These are phyloP conservation scores for Cladophialophora bantiana DNA, from an alignment of 2,329 filamentous ascomycete species.

Conservation along the genomic window DNA sequence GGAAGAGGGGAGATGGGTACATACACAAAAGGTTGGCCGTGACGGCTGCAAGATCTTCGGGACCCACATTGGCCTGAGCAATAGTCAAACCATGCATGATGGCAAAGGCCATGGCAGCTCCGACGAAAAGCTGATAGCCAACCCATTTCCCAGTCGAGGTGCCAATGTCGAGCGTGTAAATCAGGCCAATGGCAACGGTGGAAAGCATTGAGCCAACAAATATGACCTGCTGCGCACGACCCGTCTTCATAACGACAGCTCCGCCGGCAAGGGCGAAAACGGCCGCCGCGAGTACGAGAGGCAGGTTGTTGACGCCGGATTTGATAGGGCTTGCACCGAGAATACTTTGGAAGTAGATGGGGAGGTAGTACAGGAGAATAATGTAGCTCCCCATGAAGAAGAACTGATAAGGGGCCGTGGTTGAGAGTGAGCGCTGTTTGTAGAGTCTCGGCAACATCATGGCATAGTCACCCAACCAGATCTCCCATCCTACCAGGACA, in stretches of 20 bases:
- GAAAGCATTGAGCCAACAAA: constrained; percentile 11
- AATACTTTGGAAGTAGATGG: constrained; percentile 54
- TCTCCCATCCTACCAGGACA: constrained; percentile 44
- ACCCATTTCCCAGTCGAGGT: constrained; percentile 42
- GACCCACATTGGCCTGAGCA: too few relatives aligned
- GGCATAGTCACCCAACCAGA: constrained; percentile 41
- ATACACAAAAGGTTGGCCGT: too few relatives aligned
- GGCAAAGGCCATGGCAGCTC: constrained; percentile 37
- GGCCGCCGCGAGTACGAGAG: constrained; percentile 43
- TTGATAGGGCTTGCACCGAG: constrained; percentile 46
- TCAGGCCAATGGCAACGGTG: constrained; percentile 37
- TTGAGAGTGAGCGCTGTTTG: constrained; percentile 44
- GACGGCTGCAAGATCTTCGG: too few relatives aligned
- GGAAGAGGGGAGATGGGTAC: too few relatives aligned
- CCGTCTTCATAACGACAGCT: constrained; percentile 13
- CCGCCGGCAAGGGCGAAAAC: constrained; percentile 12
- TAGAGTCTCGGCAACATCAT: constrained; percentile 41
- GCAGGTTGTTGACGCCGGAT: constrained; percentile 51
- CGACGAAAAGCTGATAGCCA: constrained; percentile 45
- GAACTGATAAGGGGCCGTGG: constrained; percentile 39
- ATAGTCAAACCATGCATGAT: too few relatives aligned
- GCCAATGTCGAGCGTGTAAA: constrained; percentile 33
- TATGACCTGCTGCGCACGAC: background rate
- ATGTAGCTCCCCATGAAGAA: constrained; percentile 43
- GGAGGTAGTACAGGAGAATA: constrained; percentile 45